Percentiles rank a stretch among this genome's conserved stretches.
These are phyloP conservation scores for Kurtzmaniella quercitrusa DNA, from an alignment of 1,139 yeast species.

Conservation along the genomic window DNA sequence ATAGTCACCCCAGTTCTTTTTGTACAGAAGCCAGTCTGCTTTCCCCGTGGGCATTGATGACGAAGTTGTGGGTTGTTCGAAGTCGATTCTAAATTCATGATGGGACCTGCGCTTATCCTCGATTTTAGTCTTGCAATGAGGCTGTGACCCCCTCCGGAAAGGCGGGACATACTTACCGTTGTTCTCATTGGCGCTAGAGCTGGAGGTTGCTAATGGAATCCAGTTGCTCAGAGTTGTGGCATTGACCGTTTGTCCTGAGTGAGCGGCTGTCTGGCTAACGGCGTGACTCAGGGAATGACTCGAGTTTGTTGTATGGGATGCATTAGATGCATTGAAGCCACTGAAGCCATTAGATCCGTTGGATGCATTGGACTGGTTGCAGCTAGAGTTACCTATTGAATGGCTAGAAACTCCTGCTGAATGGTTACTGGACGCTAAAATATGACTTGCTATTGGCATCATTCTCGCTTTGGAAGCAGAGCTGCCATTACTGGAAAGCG, in stretches of 20 bases:
- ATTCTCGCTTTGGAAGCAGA: neutral
- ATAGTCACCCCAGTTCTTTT: constrained; percentile 32
- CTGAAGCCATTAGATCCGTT: too few species aligned
- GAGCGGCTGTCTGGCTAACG: neutral
- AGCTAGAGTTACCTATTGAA: too few species aligned
- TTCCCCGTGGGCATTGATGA: constrained; percentile 41
- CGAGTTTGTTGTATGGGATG: neutral
- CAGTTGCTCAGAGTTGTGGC: constrained; percentile 3
- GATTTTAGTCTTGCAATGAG: constrained; percentile 10
- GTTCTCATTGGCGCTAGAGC: constrained; percentile 8
- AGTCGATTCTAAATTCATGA: constrained; percentile 22
- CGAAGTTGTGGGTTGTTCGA: constrained; percentile 20
- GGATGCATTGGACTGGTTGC: too few species aligned
- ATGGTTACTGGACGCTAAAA: neutral
- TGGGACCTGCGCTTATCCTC: constrained; percentile 21
- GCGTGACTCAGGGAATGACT: neutral
- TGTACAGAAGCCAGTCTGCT: constrained; percentile 37
- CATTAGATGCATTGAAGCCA: neutral
- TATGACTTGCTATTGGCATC: neutral
- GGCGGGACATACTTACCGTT: constrained; percentile 68
- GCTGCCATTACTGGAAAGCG: neutral
- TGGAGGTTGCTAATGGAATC: constrained; percentile 11
- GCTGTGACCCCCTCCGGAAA: constrained; percentile 49
- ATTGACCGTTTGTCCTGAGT: neutral
- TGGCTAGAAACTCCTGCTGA: too few species aligned